Base-by-base conservation (phyloP, 805 yeast species). In the Debaryomyces hansenii region DNA sequence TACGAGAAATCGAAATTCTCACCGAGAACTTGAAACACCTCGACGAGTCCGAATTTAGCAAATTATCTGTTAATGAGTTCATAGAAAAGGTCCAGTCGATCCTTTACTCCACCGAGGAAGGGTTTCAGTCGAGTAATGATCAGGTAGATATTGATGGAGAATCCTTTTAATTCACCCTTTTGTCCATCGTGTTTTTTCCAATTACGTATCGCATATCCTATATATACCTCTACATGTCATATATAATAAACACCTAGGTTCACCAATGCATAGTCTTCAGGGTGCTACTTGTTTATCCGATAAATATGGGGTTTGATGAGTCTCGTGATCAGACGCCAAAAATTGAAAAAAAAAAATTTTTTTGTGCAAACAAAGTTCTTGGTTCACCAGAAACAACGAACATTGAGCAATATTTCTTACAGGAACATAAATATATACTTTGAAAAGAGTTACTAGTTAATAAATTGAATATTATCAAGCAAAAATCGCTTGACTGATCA, bases 1-100 rank as follows among this genome's bases (percentile, higher is more conserved):
- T 94, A 44, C 78, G 96, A 52, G 96, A 88, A 48, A 87, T 94
- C 46, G 99, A 94, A 65, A 81, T 89, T 21, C 67, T 91, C 40
- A 79, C 85, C 20, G 90, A 86, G 58, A 78, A 84, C 20, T 58
- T 70, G 35, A 62, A 60, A 45, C 64, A 62, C n/a, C 47, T 55
- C 31, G 52, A 51, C 37, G 51, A 43, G 15, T 54, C 44, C 15
- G 75, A 78, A 44, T 51, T 62, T 32, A 52, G 55, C 35, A 54
- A 59, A 29, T 47, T 62, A 29, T 55, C 62, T 7, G 60, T 64
- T 9, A 42, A 50, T 37, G 73, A 68, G 16, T 51, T 69, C 24
- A 50, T 68, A 44, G 57, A 78, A 20, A 83, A 86, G 57, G 78
- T 92, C 27, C 92, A 88, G 63, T 82, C 79, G 28, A 87, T 89